Conservation (phyloP, 495 filamentous ascomycete genomes). For the Chlorociboria aeruginascens region DNA sequence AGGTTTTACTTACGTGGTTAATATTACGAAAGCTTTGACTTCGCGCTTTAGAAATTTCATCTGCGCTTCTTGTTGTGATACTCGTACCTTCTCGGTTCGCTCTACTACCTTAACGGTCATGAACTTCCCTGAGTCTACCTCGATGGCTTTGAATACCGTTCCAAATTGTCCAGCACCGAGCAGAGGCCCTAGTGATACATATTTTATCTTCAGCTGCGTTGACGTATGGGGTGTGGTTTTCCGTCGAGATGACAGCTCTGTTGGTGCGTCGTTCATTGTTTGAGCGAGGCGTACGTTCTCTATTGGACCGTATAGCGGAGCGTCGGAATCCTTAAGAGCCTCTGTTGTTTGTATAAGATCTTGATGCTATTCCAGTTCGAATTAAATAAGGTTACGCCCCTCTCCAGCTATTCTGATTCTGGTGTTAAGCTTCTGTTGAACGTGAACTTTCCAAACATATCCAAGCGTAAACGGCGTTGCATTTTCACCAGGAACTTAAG, state of each 20-base stretch:
- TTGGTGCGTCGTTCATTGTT: constrained; percentile 5
- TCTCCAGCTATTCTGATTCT: constrained; percentile 9
- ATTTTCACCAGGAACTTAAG: constrained; percentile 7
- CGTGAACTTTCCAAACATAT: constrained; percentile 8
- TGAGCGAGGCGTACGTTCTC: constrained; percentile 7
- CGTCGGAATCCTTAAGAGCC: neutral
- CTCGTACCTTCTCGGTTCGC: constrained; percentile 3
- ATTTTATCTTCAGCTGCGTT: constrained; percentile 11
- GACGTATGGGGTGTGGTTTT: constrained; percentile 5
- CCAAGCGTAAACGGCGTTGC: constrained; percentile 6
- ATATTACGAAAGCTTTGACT: constrained; percentile 11
- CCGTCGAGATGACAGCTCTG: constrained; percentile 3
- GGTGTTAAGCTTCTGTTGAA: constrained; percentile 8
- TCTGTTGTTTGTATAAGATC: constrained; percentile 1
- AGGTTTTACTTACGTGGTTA: constrained; percentile 5
- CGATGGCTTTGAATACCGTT: constrained; percentile 13
- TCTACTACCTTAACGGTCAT: constrained; percentile 17
- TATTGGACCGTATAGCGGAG: neutral
- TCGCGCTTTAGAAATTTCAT: constrained; percentile 5
- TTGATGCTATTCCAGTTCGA: constrained; percentile 4
- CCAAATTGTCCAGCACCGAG: constrained; percentile 14
- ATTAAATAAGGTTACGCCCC: constrained; percentile 10
- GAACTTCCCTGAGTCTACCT: constrained; percentile 18
- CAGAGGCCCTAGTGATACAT: neutral
- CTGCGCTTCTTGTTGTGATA: constrained; percentile 8